These are phyloP conservation scores for Suillus weaverae DNA, from an alignment of 768 basidiomycete genomes.

Conservation along the genomic window DNA sequence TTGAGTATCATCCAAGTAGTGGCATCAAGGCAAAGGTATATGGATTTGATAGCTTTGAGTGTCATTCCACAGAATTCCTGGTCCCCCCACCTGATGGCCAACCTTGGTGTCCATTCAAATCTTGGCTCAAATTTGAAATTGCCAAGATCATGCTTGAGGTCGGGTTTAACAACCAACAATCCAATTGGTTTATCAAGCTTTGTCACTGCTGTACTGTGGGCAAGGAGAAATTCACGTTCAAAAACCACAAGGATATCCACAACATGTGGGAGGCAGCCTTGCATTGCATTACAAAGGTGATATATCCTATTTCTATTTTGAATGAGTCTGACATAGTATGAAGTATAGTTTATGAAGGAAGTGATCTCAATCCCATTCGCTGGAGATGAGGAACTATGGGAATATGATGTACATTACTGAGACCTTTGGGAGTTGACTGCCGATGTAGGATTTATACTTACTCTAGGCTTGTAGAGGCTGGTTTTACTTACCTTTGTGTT, in stretches of 20 bases:
- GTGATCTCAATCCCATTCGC: constrained; percentile 20
- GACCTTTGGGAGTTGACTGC: constrained; percentile 29
- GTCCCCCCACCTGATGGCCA: constrained; percentile 8
- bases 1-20: constrained; percentile 25
- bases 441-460: too few species aligned
- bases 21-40: constrained; percentile 8
- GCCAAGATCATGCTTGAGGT: constrained; percentile 25
- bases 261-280: constrained; percentile 22
- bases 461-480: too few species aligned
- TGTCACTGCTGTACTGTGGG: constrained; percentile 8
- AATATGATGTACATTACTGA: constrained; percentile 22
- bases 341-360: constrained; percentile 15
- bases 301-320: neutral
- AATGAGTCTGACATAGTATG: neutral
- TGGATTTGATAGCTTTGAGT: constrained; percentile 18
- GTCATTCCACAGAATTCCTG: neutral
- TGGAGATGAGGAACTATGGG: constrained; percentile 4
- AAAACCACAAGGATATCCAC: constrained; percentile 20
- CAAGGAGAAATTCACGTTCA: constrained; percentile 17
- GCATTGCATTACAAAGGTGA: constrained; percentile 10
- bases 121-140: constrained; percentile 32
- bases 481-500: too few species aligned
- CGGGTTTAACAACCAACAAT: constrained; percentile 20
- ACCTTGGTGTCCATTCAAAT: constrained; percentile 34
- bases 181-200: constrained; percentile 21